These are phyloP conservation scores for Ceratocystis albifundus DNA, from an alignment of 2,329 filamentous ascomycete species.

Conservation along the genomic window DNA sequence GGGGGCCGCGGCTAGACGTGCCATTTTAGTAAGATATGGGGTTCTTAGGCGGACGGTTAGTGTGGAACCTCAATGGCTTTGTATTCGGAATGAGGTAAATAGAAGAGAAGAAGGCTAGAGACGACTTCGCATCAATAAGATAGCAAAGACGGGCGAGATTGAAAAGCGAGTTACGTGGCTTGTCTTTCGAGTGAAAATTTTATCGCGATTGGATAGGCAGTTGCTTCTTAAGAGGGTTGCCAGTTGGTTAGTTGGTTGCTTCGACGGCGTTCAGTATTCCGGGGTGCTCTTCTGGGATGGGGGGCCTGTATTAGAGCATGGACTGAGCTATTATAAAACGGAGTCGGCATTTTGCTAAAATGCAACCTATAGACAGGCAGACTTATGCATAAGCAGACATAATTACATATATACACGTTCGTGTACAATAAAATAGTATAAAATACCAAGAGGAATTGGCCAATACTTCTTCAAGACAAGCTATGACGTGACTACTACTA, in stretches of 20 bases:
- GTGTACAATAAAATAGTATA: background rate
- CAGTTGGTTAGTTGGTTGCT: background rate
- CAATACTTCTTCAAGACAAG: background rate
- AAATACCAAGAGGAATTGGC: background rate
- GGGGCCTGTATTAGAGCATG: background rate
- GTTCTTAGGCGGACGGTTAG: background rate
- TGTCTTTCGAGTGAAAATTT: too few species aligned
- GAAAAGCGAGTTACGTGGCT: too few species aligned
- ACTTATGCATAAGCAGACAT: background rate
- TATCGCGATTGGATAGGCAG: background rate
- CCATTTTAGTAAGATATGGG: constrained; percentile 1
- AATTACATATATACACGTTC: background rate
- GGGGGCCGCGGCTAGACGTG: constrained; percentile 13
- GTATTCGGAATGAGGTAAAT: too few species aligned
- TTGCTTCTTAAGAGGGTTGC: background rate
- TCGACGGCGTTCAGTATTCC: background rate
- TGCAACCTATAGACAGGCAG: background rate
- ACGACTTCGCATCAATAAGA: too few species aligned
- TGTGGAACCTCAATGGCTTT: too few species aligned
- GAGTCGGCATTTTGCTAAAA: constrained; percentile 6
- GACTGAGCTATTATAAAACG: background rate
- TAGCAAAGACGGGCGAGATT: too few species aligned
- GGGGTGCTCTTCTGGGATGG: constrained; percentile 1
- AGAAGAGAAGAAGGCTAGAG: too few species aligned
- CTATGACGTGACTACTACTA: background rate